Conservation (phyloP, 2,329 filamentous ascomycete genomes). For the Aspergillus sp. region DNA sequence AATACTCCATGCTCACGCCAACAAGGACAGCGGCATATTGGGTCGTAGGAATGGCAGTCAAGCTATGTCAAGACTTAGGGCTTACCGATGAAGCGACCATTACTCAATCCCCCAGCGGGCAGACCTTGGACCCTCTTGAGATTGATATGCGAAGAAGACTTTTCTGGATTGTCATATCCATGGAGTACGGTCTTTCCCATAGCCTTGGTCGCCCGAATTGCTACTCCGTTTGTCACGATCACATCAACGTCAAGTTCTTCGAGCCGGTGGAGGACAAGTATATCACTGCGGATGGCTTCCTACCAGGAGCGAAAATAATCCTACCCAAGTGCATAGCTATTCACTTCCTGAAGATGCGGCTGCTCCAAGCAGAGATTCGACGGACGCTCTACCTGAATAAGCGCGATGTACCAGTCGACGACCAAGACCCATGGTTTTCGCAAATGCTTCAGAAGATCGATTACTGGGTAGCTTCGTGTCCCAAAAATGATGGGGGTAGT, state of each 20-base stretch:
- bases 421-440: slow-evolving; percentile 83
- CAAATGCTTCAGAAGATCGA: slow-evolving; percentile 77
- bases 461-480: slow-evolving; percentile 75
- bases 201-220: slow-evolving; percentile 84
- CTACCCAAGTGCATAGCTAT: slow-evolving; percentile 86
- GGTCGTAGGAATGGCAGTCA: slow-evolving; percentile 82
- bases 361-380: slow-evolving; percentile 84
- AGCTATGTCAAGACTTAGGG: slow-evolving; percentile 85
- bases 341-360: slow-evolving; percentile 89
- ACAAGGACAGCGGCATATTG: slow-evolving; percentile 93
- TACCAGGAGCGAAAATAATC: slow-evolving; percentile 67
- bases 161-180: slow-evolving; percentile 82
- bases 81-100: slow-evolving; percentile 89
- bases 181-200: slow-evolving; percentile 87
- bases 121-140: slow-evolving; percentile 67
- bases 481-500: slow-evolving; percentile 67
- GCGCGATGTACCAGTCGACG: slow-evolving; percentile 71
- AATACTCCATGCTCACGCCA: slow-evolving; percentile 90
- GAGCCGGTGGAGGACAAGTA: slow-evolving; percentile 77
- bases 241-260: slow-evolving; percentile 84
- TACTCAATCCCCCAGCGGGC: slow-evolving; percentile 60
- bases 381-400: slow-evolving; percentile 85
- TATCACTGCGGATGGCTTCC: slow-evolving; percentile 76
- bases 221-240: slow-evolving; percentile 78
- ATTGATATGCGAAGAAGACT: slow-evolving; percentile 87